Percentiles rank a stretch among this genome's conserved stretches.
These are phyloP conservation scores for Auxenochlorella pyrenoidosa DNA, from an alignment of 139 green algal species.

Conservation along the genomic window DNA sequence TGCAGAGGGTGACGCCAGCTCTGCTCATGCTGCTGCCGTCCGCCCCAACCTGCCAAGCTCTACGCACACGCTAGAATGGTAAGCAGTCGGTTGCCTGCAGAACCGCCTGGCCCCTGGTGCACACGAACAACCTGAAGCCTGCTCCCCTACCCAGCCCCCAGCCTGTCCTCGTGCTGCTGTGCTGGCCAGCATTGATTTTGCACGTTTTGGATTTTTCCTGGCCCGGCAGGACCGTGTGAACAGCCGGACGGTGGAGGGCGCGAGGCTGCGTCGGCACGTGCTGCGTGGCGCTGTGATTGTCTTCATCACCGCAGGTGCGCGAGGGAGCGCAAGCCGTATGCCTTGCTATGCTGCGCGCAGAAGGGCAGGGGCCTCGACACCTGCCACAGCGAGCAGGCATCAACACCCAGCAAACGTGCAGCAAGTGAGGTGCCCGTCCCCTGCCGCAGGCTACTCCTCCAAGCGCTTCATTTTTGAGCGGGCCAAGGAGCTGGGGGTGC, in stretches of 20 bases:
- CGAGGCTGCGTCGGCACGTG: conserved; percentile 72
- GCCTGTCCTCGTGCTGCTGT: too few species aligned
- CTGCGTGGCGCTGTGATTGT: conserved; percentile 84
- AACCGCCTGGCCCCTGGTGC: too few species aligned
- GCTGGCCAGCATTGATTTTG: neutral
- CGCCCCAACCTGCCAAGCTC: too few species aligned
- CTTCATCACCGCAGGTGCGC: conserved; percentile 88
- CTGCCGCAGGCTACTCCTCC: conserved; percentile 32
- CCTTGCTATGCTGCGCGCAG: neutral
- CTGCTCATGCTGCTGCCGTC: neutral
- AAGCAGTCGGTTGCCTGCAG: too few species aligned
- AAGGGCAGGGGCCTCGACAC: neutral
- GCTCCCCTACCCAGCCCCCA: too few species aligned
- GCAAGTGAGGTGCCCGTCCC: neutral
- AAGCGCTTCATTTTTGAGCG: conserved; percentile 95
- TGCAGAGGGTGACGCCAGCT: neutral
- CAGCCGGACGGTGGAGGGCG: conserved; percentile 44
- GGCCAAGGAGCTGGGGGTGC: conserved; percentile 84
- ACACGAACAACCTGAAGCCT: too few species aligned
- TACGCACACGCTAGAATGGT: too few species aligned
- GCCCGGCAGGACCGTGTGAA: neutral
- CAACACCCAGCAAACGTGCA: neutral
- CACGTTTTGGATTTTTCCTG: too few species aligned
- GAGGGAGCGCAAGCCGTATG: conserved; percentile 10
- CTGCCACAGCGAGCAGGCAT: too few species aligned